Evolutionary conservation across 2,329 filamentous ascomycete species (phyloP), one percentile per base, ranked within the genome.

Genomic region (Uncinocarpus reesii): DNA sequence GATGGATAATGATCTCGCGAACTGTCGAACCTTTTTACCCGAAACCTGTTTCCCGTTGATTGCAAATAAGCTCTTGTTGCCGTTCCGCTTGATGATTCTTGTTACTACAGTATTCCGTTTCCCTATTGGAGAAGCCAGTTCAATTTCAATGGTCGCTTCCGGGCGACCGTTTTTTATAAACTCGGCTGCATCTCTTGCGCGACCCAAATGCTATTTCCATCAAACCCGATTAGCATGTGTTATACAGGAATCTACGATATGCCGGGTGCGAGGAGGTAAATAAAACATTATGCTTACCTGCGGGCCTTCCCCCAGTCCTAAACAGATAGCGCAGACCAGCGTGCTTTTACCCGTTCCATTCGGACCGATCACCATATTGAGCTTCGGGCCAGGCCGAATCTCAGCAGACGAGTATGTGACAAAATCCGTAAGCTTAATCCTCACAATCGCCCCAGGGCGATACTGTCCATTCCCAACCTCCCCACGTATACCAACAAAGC

Each of bases 291-390:
- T 47, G 6, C 65, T 60, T 69, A 75, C 74, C 61, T 66, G 79
- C 20, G 89, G 81, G 26, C 80, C 78, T 73, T 84, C 95, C 41
- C 92, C 92, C 21, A 98, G 71, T 2, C 92, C 92, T 11, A 98
- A 70, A 61, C 92, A 96, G 56, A 98, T 94, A 37, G 92, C 92
- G 67, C 92, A 98, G 36, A 98, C 90, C 21, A 98, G 74, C 0
- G 92, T 95, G 67, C 90, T 96, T 69, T 98, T 98, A 48, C 92
- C 92, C 0, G 92, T 96, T 28, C 92, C 92, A 60, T 98, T 98
- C n/a, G 92, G 92, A 0, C 92, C 92, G 57, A 98, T 95, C 46
- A 98, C 83, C 90, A 98, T 96, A 64, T 98, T 98, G 60, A 98
- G 67, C 62, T 86, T 90, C 0, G 92, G 90, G 0, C 92, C 92